Percentiles rank a stretch among this genome's conserved stretches.
Conservation (phyloP, 169 alveolate species). For the Eimeria sp. region DNA sequence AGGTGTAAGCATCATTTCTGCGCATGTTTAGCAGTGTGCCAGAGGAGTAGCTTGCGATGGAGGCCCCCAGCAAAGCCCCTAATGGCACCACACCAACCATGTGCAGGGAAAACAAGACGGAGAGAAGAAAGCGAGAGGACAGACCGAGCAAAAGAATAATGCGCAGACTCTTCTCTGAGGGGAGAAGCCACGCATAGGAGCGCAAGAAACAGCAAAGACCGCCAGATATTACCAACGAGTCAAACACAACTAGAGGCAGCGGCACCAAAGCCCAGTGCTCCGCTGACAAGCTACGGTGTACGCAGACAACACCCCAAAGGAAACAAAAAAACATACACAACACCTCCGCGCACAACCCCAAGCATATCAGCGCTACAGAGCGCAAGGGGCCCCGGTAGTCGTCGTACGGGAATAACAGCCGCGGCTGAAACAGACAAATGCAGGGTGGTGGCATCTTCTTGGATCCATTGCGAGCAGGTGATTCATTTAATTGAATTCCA, state of each 20-base stretch:
- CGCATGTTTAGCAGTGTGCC: slow-evolving; percentile 1
- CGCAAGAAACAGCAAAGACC: slow-evolving; percentile 7
- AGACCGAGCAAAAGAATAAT: slow-evolving; percentile 42
- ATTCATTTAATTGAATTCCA: background rate
- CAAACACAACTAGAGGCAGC: slow-evolving; percentile 33
- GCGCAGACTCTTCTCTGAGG: slow-evolving; percentile 69
- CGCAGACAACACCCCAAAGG: slow-evolving; percentile 58
- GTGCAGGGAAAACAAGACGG: slow-evolving; percentile 24
- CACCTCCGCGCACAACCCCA: slow-evolving; percentile 55
- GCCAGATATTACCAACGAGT: background rate
- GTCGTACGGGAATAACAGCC: slow-evolving; percentile 74
- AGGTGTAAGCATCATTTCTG: slow-evolving; percentile 63
- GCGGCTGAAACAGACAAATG: slow-evolving; percentile 71
- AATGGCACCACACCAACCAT: slow-evolving; percentile 34
- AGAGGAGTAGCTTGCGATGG: slow-evolving; percentile 33
- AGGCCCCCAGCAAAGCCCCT: background rate
- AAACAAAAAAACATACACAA: slow-evolving; percentile 33
- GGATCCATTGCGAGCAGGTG: background rate
- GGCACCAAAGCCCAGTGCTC: slow-evolving; percentile 63
- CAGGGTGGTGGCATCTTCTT: slow-evolving; percentile 61
- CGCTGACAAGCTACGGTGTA: slow-evolving; percentile 16
- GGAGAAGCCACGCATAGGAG: slow-evolving; percentile 58
- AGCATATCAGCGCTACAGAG: slow-evolving; percentile 41
- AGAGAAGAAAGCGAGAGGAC: slow-evolving; percentile 24
- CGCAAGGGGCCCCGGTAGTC: slow-evolving; percentile 72